Base-by-base conservation (phyloP, 164 flowering plant species). In the Tinospora cordifolia region DNA sequence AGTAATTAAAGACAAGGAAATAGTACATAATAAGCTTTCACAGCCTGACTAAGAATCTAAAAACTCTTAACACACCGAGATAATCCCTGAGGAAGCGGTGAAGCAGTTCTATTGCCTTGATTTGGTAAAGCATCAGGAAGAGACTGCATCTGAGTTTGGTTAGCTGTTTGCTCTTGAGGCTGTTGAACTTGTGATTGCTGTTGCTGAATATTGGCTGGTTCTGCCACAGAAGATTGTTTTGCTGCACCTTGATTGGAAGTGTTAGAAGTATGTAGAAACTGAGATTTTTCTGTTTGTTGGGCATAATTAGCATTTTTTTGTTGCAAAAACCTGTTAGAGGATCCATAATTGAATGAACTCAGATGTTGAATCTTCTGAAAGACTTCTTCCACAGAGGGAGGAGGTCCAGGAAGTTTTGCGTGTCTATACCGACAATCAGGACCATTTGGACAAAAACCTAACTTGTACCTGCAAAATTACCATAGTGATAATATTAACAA, bases 401-500 rank as follows among this genome's bases (percentile, higher is more conserved):
- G 98, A 72, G 99, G 99, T 65, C 98, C 99, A 75, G 97, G 93
- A 51, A 84, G 81, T 80, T 95, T 95, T 54, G 88, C 97, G 81
- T 95, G 99, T 81, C 99, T 88, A 79, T 95, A 95, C 22, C 99
- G 92, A 69, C 99, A 95, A 40, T 92, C 98, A 27, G 98, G 92
- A 66, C 99, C 99, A 86, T 95, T 95, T 62, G 99, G 99, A 84
- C 99, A 95, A 77, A 95, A 95, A 11, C 99, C 99, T 75, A 95
- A 81, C 79, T 92, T 95, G 83, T 91, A 95, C 99, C 99, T 95
- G 82, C 84, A 83, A 65, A 54, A 54, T 54, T 19, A 8, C 25
- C 60, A 19, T 19, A 75, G 39, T 30, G 63, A 72, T 17, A 49
- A 14, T 36, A 71, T 79, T 69, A 81, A 62, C 4, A 67, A 78